These are phyloP conservation scores for Penicillium olsonii DNA, from an alignment of 2,329 filamentous ascomycete genomes.

Conservation along the genomic window DNA sequence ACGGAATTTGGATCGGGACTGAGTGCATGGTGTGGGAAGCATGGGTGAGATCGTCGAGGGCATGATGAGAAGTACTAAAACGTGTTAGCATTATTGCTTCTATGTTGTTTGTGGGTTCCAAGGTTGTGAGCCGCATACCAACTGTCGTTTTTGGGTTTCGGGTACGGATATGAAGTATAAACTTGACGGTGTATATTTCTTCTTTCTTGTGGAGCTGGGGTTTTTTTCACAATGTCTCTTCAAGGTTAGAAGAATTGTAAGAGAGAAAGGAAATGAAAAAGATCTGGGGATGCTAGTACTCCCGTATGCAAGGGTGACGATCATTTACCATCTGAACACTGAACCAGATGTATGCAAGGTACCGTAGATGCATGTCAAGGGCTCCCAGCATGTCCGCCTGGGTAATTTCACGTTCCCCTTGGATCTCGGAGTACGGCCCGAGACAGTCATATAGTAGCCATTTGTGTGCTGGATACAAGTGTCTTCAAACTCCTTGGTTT, in stretches of 20 bases:
- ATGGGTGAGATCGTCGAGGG: neutral
- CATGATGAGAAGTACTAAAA: neutral
- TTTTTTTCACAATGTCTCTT: too few species aligned
- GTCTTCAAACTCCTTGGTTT: neutral
- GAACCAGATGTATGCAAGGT: conserved; percentile 1
- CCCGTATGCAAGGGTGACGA: conserved; percentile 3
- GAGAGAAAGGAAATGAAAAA: neutral
- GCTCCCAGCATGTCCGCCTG: too few species aligned
- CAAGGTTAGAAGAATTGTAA: too few species aligned
- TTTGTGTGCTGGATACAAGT: neutral
- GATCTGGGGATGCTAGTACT: neutral
- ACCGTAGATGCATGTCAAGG: neutral
- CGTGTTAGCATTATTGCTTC: neutral
- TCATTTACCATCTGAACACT: neutral
- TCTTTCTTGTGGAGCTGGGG: neutral
- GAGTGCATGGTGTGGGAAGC: neutral
- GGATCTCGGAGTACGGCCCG: too few species aligned
- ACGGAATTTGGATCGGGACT: conserved; percentile 1
- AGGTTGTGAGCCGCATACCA: neutral
- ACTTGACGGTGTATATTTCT: too few species aligned
- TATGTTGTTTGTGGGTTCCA: neutral
- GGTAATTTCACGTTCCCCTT: too few species aligned
- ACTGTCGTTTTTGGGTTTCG: neutral
- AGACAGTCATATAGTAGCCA: too few species aligned
- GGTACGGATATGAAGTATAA: neutral